phyloP scores from a whole-genome alignment of 2,329 filamentous ascomycete species.

The Hypoxylon sp. region DNA sequence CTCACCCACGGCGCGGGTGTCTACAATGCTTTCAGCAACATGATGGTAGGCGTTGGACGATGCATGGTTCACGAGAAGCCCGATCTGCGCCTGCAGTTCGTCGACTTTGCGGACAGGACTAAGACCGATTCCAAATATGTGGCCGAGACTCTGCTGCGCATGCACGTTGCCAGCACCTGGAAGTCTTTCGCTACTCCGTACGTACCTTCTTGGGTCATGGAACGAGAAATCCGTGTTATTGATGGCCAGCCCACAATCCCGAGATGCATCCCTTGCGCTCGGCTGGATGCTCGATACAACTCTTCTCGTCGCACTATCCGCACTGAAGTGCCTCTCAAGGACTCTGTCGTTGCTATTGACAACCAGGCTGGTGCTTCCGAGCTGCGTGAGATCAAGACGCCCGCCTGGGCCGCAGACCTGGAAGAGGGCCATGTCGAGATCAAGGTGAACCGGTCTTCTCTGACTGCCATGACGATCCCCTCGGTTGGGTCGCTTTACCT shows the following conservation, averaged over 20 bases:
- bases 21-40: conserved; percentile 39
- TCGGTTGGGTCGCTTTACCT: conserved; percentile 30
- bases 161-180: conserved; percentile 27
- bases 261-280: conserved; percentile 14
- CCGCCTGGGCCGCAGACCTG: conserved; percentile 6
- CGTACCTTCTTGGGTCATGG: conserved; percentile 22
- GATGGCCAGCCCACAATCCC: conserved; percentile 12
- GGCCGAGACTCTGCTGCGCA: conserved; percentile 28
- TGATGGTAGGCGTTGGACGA: conserved; percentile 37
- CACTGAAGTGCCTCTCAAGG: conserved; percentile 16
- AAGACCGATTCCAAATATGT: conserved; percentile 21
- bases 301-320: conserved; percentile 22
- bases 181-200: conserved; percentile 22
- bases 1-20: conserved; percentile 30
- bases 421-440: conserved; percentile 23
- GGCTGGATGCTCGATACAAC: conserved; percentile 19
- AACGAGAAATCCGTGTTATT: conserved; percentile 19
- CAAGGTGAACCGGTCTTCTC: conserved; percentile 21
- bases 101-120: conserved; percentile 31
- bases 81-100: conserved; percentile 30
- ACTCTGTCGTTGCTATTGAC: conserved; percentile 18
- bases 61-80: conserved; percentile 38
- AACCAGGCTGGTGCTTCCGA: conserved; percentile 14
- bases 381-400: conserved; percentile 13
- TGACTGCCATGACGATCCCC: conserved; percentile 20